These are phyloP conservation scores for Arthroderma sp. DNA, from an alignment of 2,329 filamentous ascomycete genomes.

Conservation along the genomic window DNA sequence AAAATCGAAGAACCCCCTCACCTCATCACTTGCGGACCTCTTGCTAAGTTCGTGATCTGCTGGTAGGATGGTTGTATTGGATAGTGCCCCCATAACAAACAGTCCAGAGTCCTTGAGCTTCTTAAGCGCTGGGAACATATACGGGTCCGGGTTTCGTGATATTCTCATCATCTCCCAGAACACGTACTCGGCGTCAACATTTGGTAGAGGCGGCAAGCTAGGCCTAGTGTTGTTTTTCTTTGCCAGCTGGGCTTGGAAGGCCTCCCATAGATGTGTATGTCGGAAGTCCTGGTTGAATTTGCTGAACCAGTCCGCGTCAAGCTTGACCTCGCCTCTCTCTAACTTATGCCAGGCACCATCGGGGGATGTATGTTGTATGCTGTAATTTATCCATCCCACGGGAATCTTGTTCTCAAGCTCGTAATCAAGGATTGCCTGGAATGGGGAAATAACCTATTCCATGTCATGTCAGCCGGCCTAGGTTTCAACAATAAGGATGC, in stretches of 20 bases:
- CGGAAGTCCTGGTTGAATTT: slow-evolving; percentile 65
- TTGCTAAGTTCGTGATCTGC: slow-evolving; percentile 32
- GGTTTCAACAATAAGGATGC: not conserved
- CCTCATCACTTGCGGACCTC: slow-evolving; percentile 34
- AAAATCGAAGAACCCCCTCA: slow-evolving; percentile 64
- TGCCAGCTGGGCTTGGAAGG: slow-evolving; percentile 35
- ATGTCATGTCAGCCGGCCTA: not conserved
- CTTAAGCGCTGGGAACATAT: slow-evolving; percentile 73
- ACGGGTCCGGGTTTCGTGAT: slow-evolving; percentile 60
- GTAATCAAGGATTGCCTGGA: slow-evolving; percentile 87
- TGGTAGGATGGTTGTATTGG: slow-evolving; percentile 83
- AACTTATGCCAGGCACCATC: slow-evolving; percentile 77
- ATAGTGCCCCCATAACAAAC: slow-evolving; percentile 68
- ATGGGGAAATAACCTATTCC: slow-evolving; percentile 68
- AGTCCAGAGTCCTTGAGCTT: slow-evolving; percentile 50
- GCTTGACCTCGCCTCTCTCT: slow-evolving; percentile 66
- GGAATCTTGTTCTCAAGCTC: slow-evolving; percentile 66
- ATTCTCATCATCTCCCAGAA: slow-evolving; percentile 86
- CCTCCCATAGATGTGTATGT: slow-evolving; percentile 52
- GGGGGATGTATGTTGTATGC: slow-evolving; percentile 66
- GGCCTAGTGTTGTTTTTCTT: slow-evolving; percentile 14
- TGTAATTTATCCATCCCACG: slow-evolving; percentile 80
- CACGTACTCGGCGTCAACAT: slow-evolving; percentile 62
- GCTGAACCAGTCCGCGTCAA: slow-evolving; percentile 62
- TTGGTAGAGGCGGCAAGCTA: slow-evolving; percentile 42